phyloP scores from a whole-genome alignment of 495 filamentous ascomycete genomes.

The Daldinia concentrica region DNA sequence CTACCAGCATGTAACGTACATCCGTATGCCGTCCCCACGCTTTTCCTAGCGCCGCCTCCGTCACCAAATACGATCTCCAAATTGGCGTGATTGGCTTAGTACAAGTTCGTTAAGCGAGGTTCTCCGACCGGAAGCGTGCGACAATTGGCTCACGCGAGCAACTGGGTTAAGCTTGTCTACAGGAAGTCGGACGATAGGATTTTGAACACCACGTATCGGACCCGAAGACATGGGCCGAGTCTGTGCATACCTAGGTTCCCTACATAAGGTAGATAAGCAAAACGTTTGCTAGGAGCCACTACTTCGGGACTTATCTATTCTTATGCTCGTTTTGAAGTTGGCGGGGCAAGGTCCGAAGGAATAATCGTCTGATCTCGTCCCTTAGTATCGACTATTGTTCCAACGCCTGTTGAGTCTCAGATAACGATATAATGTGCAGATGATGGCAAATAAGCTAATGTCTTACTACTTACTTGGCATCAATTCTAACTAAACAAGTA shows the following conservation, averaged over 20 bases:
- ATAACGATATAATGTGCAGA: no score
- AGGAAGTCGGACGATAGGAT: constrained; percentile 4
- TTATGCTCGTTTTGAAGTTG: constrained; percentile 3
- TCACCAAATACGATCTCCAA: constrained; percentile 26
- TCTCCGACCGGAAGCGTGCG: constrained; percentile 16
- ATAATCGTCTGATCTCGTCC: constrained; percentile 9
- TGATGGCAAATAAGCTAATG: background rate
- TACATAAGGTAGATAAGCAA: background rate
- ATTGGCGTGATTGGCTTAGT: constrained; percentile 28
- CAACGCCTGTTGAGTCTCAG: background rate
- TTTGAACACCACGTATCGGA: background rate
- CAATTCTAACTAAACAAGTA: background rate
- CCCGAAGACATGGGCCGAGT: constrained; percentile 4
- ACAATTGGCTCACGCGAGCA: constrained; percentile 27
- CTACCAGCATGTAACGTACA: background rate
- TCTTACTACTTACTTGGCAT: background rate
- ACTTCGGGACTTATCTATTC: background rate
- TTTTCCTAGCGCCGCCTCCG: constrained; percentile 29
- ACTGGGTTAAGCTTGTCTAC: constrained; percentile 18
- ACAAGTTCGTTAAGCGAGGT: constrained; percentile 35
- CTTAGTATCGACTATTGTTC: background rate
- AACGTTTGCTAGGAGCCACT: background rate
- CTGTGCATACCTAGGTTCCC: background rate
- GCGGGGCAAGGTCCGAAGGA: constrained; percentile 17
- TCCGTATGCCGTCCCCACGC: constrained; percentile 30